These are phyloP conservation scores for Panaeolus papilionaceus DNA, from an alignment of 768 basidiomycete species.

Conservation along the genomic window DNA sequence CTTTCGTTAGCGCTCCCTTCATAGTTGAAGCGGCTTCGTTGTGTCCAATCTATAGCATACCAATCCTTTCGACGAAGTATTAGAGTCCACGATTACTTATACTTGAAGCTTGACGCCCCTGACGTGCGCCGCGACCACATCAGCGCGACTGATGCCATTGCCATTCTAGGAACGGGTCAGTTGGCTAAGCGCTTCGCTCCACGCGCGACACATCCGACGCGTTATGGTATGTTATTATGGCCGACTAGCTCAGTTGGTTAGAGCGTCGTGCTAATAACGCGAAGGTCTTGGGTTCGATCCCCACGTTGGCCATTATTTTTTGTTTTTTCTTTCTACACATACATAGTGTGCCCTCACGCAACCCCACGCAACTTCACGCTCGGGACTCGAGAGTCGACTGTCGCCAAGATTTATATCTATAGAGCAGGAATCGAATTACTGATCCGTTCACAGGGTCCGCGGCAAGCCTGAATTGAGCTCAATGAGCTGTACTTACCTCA, in stretches of 20 bases:
- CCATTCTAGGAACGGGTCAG: neutral
- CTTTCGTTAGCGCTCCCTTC: neutral
- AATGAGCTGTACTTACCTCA: too few species aligned
- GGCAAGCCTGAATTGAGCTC: too few species aligned
- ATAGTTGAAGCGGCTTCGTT: neutral
- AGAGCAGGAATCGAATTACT: too few species aligned
- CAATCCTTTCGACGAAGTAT: too few species aligned
- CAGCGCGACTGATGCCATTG: neutral
- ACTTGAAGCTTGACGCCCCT: neutral
- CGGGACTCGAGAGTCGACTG: too few species aligned
- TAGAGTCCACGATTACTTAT: too few species aligned
- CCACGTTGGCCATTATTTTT: constrained; percentile 62
- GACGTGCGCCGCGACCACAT: neutral
- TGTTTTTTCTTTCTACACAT: neutral
- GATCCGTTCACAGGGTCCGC: too few species aligned
- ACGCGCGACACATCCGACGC: neutral
- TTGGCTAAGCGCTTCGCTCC: neutral
- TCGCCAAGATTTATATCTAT: too few species aligned
- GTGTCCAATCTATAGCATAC: too few species aligned
- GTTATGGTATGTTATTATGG: constrained; percentile 33
- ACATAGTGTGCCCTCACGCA: too few species aligned
- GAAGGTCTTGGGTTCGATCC: constrained; percentile 81
- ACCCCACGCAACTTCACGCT: too few species aligned
- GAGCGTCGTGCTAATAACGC: constrained; percentile 90
- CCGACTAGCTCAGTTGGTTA: constrained; percentile 95